Base-by-base conservation (phyloP, 1,284 basidiomycete species). In the Papiliotrema laurentii region DNA sequence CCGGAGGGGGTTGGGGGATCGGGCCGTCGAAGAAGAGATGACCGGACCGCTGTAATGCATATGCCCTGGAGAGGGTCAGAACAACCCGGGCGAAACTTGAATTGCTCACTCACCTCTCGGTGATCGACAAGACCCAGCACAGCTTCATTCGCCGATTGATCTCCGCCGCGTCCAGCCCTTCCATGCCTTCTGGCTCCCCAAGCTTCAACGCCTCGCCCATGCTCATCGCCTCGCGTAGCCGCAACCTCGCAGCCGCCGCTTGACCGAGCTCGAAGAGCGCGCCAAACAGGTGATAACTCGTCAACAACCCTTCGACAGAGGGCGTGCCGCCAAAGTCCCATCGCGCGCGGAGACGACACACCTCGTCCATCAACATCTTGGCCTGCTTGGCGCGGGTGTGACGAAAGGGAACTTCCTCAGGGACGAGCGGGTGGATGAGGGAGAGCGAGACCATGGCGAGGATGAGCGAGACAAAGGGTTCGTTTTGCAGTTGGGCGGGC, bases 261-360 rank as follows among this genome's bases (percentile, higher is more conserved):
- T 60, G 49, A 9, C 60, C 58, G 26, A 63, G 35, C 45, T 63
- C 61, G 36, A 60, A 62, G 28, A 62, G 43, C 18, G 63, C 50
- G 4, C 60, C 63, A 50, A 66, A 66, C 51, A 63, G 52, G 30
- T 60, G 43, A 35, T 58, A 66, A 36, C 58, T 62, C 10, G 61
- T 55, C 25, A 59, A 51, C 14, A 57, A 50, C 4, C 47, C 49
- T 39, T 63, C 56, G n/a, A 60, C 45, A 4, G 51, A 54, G 0
- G 55, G 36, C 5, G 28, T 31, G 16, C 50, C 54, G 11, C 61
- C 61, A 36, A 51, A 55, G 31, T 60, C 54, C 63, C 61, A 63
- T 14, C 49, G 47, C 9, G 49, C 45, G 13, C 51, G 33, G 35
- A 66, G 44, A 14, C 57, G 30, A 16, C 49, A 52, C 5, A 52